Percentiles rank a stretch among this genome's conserved stretches.
Evolutionary conservation across 441 rosid species (phyloP).

Genomic region (Metrosideros polymorpha): DNA sequence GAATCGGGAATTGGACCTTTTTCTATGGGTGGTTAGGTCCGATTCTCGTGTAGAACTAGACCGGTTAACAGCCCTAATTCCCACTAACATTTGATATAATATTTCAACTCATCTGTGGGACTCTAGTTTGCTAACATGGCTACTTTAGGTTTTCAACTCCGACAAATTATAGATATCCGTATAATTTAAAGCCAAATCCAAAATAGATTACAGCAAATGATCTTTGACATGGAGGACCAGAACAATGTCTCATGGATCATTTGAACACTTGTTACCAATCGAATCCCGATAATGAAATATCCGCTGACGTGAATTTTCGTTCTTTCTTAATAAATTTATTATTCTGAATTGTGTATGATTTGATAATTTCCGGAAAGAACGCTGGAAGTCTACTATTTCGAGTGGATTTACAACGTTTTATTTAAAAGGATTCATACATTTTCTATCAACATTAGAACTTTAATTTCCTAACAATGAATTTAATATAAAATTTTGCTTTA

Average conservation of each 20-base stretch:
- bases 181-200: neutral
- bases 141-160: neutral
- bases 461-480: too few relatives aligned
- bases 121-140: neutral
- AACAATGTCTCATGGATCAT: neutral
- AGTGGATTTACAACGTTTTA: too few relatives aligned
- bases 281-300: neutral
- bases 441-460: too few relatives aligned
- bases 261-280: neutral
- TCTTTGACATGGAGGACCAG: neutral
- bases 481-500: neutral
- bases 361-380: too few relatives aligned
- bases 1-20: too few relatives aligned
- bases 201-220: neutral
- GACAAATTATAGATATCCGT: neutral
- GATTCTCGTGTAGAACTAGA: too few relatives aligned
- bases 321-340: too few relatives aligned
- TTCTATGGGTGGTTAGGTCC: too few relatives aligned
- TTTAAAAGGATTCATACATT: too few relatives aligned
- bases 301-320: neutral
- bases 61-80: too few relatives aligned
- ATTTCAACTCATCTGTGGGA: neutral
- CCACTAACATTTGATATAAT: neutral
- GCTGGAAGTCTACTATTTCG: too few relatives aligned
- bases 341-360: too few relatives aligned